A percentile compares a stretch with the other conserved stretches of the same genome.
These are phyloP conservation scores for Metschnikowia matae DNA, from an alignment of 805 yeast species.

Conservation along the genomic window DNA sequence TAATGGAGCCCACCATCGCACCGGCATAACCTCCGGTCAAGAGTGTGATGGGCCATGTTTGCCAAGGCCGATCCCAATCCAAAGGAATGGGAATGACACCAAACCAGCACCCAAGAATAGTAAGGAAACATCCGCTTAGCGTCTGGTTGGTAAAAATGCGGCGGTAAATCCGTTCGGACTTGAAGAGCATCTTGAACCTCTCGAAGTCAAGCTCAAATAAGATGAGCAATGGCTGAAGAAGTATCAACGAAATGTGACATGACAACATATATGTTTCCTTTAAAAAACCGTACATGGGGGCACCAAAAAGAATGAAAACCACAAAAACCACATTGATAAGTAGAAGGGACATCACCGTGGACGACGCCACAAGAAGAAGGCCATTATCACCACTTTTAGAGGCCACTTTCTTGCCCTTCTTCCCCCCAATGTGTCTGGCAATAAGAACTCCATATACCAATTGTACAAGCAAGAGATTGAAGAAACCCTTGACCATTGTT, in stretches of 20 bases:
- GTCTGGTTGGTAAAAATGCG: constrained; percentile 25
- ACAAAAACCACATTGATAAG: constrained; percentile 38
- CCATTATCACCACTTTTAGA: constrained; percentile 5
- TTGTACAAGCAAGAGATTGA: constrained; percentile 23
- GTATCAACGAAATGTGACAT: constrained; percentile 55
- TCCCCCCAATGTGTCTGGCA: background rate
- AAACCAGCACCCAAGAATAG: constrained; percentile 73
- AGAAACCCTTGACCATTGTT: constrained; percentile 25
- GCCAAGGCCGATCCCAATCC: constrained; percentile 99
- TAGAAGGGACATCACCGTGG: constrained; percentile 26
- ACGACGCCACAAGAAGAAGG: constrained; percentile 8
- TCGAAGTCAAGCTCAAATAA: constrained; percentile 49
- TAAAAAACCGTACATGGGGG: constrained; percentile 58
- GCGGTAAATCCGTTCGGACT: constrained; percentile 26
- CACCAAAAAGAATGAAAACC: constrained; percentile 65
- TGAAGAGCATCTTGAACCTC: constrained; percentile 23
- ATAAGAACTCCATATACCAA: constrained; percentile 18
- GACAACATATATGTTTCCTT: constrained; percentile 58
- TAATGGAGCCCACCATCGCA: constrained; percentile 49
- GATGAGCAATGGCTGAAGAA: constrained; percentile 61
- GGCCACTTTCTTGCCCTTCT: constrained; percentile 2
- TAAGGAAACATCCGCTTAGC: constrained; percentile 25
- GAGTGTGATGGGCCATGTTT: constrained; percentile 88
- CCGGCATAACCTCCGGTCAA: constrained; percentile 76
- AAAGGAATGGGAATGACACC: constrained; percentile 93